Conservation (phyloP, 2,329 filamentous ascomycete genomes). For the Fusarium devonianum region DNA sequence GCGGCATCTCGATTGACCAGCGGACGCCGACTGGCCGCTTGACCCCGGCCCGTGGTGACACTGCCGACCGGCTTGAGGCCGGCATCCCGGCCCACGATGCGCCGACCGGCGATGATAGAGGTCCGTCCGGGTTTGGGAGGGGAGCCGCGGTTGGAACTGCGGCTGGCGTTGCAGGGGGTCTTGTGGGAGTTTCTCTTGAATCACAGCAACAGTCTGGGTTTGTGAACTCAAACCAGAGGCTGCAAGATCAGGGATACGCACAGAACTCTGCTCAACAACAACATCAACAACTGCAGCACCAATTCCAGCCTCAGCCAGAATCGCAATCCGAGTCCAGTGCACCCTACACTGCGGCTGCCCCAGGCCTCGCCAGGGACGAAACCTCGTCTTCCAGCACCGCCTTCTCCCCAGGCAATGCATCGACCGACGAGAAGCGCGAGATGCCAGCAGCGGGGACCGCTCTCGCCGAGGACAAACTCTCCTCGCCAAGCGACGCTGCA, state of each 20-base stretch:
- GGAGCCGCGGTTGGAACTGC: background rate
- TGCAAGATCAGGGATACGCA: background rate
- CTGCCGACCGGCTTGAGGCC: constrained; percentile 17
- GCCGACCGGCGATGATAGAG: background rate
- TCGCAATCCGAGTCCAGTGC: background rate
- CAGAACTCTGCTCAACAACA: background rate
- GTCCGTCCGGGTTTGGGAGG: background rate
- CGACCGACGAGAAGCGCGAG: constrained; percentile 2
- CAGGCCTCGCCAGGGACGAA: background rate
- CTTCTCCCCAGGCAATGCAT: constrained; percentile 3
- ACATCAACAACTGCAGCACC: background rate
- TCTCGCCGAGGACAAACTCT: background rate
- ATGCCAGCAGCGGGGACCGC: background rate
- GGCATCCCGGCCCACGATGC: constrained; percentile 14
- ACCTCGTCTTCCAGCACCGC: constrained; percentile 23
- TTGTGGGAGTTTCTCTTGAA: constrained; percentile 1
- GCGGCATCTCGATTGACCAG: constrained; percentile 19
- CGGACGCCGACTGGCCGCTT: no score
- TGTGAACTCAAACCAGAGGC: background rate
- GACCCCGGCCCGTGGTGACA: constrained; percentile 13
- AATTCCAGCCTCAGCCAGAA: background rate
- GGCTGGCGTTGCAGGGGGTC: constrained; percentile 4
- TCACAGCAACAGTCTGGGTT: background rate
- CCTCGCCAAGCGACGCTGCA: constrained; percentile 5
- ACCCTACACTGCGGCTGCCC: background rate